Percentiles rank a stretch among this genome's conserved stretches.
Evolutionary conservation across 2,329 filamentous ascomycete species (phyloP).

Genomic region (Drechslerella dactyloides): DNA sequence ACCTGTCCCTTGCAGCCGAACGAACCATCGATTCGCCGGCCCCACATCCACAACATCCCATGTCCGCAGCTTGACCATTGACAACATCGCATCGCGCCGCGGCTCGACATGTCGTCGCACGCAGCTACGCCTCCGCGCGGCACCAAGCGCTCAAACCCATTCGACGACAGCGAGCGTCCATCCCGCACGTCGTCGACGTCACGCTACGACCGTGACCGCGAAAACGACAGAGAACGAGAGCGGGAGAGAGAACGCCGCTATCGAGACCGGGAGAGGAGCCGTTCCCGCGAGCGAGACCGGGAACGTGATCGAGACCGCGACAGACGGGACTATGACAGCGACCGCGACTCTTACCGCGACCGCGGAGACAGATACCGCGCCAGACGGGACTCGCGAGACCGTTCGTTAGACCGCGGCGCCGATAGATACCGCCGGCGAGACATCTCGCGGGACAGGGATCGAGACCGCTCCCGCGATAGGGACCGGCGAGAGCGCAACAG

Average conservation of each 20-base stretch:
- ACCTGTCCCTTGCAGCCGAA: background rate
- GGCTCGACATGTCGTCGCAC: slow-evolving; percentile 33
- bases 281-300: slow-evolving; percentile 28
- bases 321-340: slow-evolving; percentile 31
- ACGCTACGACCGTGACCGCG: slow-evolving; percentile 43
- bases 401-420: slow-evolving; percentile 33
- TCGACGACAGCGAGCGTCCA: slow-evolving; percentile 47
- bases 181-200: slow-evolving; percentile 44
- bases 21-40: background rate
- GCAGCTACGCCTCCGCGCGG: slow-evolving; percentile 43
- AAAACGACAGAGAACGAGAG: slow-evolving; percentile 25
- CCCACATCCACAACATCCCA: slow-evolving; percentile 6
- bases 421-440: slow-evolving; percentile 39
- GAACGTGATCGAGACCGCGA: slow-evolving; percentile 35
- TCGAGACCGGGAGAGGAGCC: slow-evolving; percentile 23
- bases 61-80: background rate
- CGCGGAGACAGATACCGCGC: slow-evolving; percentile 41
- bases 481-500: slow-evolving; percentile 31
- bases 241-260: slow-evolving; percentile 13
- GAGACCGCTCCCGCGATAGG: slow-evolving; percentile 42
- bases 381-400: slow-evolving; percentile 43
- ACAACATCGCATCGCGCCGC: background rate
- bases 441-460: slow-evolving; percentile 31
- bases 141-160: slow-evolving; percentile 47
- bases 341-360: slow-evolving; percentile 36